These are phyloP conservation scores for Entelexis sorbosivorans DNA, from an alignment of 1,139 yeast genomes.

Conservation along the genomic window DNA sequence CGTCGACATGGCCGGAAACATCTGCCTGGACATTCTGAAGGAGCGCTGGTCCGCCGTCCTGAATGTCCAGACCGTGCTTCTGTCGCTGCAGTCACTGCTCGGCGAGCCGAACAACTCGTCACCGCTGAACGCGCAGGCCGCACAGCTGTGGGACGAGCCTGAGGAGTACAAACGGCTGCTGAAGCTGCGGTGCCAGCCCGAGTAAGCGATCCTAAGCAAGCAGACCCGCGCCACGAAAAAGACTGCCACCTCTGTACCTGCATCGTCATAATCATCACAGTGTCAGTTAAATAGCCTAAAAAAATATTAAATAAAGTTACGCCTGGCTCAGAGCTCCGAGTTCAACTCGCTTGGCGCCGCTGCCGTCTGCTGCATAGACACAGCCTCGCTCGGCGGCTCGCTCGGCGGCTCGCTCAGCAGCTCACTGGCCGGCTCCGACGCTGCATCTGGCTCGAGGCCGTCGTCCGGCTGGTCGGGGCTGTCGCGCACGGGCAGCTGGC, in stretches of 20 bases:
- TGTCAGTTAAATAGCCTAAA: too few species aligned
- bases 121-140: constrained; percentile 44
- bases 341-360: neutral
- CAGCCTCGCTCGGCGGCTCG: constrained; percentile 12
- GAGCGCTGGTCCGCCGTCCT: constrained; percentile 66
- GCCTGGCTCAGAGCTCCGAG: neutral
- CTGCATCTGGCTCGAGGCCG: constrained; percentile 10
- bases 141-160: constrained; percentile 41
- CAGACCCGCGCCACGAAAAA: too few species aligned
- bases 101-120: constrained; percentile 46
- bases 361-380: neutral
- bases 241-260: too few species aligned
- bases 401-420: constrained; percentile 14
- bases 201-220: constrained; percentile 1
- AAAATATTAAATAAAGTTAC: too few species aligned
- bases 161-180: constrained; percentile 38
- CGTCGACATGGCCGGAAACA: constrained; percentile 54
- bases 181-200: constrained; percentile 37
- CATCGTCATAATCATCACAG: too few species aligned
- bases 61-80: constrained; percentile 49
- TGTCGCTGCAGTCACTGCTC: constrained; percentile 48
- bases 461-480: constrained; percentile 3
- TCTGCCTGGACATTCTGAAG: constrained; percentile 43
- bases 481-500: constrained; percentile 1
- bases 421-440: constrained; percentile 6